These are phyloP conservation scores for Onygena corvina DNA, from an alignment of 2,329 filamentous ascomycete genomes.

Conservation along the genomic window DNA sequence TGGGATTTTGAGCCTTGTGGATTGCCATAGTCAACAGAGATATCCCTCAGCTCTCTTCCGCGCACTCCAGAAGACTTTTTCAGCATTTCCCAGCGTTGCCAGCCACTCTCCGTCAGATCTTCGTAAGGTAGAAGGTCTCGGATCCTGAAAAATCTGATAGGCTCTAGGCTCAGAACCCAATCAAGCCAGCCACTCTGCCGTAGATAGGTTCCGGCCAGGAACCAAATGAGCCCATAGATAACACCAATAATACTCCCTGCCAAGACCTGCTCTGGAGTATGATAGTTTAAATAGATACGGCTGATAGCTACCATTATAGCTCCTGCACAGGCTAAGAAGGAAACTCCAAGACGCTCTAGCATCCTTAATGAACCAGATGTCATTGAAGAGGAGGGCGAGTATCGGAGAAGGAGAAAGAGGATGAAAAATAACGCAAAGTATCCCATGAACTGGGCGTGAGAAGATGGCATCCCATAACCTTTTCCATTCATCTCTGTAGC, in stretches of 20 bases:
- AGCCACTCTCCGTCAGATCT: constrained; percentile 80
- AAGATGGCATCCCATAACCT: constrained; percentile 94
- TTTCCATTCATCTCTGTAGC: constrained; percentile 49
- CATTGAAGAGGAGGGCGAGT: constrained; percentile 43
- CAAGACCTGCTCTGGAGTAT: constrained; percentile 78
- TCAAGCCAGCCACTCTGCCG: constrained; percentile 57
- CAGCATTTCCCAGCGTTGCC: constrained; percentile 72
- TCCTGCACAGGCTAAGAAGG: constrained; percentile 46
- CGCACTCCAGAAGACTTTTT: constrained; percentile 16
- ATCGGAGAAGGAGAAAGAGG: constrained; percentile 73
- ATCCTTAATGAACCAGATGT: constrained; percentile 29
- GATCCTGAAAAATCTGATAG: constrained; percentile 56
- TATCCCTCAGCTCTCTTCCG: not conserved
- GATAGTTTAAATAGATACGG: constrained; percentile 82
- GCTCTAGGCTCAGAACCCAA: constrained; percentile 56
- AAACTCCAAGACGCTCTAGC: constrained; percentile 47
- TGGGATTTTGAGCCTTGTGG: not conserved
- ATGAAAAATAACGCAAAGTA: constrained; percentile 79
- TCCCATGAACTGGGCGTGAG: constrained; percentile 86
- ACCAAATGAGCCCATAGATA: constrained; percentile 66
- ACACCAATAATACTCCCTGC: constrained; percentile 62
- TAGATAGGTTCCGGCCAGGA: constrained; percentile 53
- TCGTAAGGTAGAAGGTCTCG: constrained; percentile 78
- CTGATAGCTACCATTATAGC: constrained; percentile 65
- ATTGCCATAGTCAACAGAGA: not conserved